A percentile compares a stretch with the other conserved stretches of the same genome.
phyloP scores from a whole-genome alignment of 768 basidiomycete genomes.

The Naganishia onofrii region DNA sequence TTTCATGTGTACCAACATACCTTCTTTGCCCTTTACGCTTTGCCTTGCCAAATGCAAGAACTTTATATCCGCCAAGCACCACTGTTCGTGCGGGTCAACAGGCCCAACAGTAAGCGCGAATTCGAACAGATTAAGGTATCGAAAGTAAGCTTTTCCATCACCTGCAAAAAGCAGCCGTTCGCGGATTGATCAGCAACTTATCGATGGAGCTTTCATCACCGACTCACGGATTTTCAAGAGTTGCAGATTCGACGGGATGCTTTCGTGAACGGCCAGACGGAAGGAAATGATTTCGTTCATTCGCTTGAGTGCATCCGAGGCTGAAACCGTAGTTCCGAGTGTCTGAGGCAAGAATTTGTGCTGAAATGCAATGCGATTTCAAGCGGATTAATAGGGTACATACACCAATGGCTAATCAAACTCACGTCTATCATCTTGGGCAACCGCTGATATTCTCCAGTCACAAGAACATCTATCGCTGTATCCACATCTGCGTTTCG shows the following conservation, averaged over 20 bases:
- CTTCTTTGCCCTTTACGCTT: slow-evolving; percentile 22
- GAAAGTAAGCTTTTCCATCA: slow-evolving; percentile 26
- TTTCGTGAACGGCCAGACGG: slow-evolving; percentile 21
- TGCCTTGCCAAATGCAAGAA: slow-evolving; percentile 25
- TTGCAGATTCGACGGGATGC: slow-evolving; percentile 2
- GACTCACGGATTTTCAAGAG: slow-evolving; percentile 22
- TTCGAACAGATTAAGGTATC: slow-evolving; percentile 20
- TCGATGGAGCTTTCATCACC: background rate
- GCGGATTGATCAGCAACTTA: background rate
- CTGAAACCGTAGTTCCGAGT: background rate
- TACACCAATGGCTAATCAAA: background rate
- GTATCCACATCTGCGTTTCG: slow-evolving; percentile 20
- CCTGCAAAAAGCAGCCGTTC: background rate
- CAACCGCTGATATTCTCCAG: slow-evolving; percentile 13
- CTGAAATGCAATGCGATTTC: background rate
- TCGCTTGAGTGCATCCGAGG: background rate
- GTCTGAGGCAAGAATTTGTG: slow-evolving; percentile 18
- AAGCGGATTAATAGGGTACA: background rate
- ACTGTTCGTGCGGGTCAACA: slow-evolving; percentile 21
- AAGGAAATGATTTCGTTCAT: slow-evolving; percentile 27
- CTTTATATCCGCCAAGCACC: slow-evolving; percentile 22
- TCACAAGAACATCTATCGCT: slow-evolving; percentile 12
- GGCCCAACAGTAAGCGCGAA: slow-evolving; percentile 23
- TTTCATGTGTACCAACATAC: background rate
- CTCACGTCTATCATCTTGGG: slow-evolving; percentile 21